phyloP scores from a whole-genome alignment of 2,329 filamentous ascomycete genomes.

The Stylonectria norvegica region DNA sequence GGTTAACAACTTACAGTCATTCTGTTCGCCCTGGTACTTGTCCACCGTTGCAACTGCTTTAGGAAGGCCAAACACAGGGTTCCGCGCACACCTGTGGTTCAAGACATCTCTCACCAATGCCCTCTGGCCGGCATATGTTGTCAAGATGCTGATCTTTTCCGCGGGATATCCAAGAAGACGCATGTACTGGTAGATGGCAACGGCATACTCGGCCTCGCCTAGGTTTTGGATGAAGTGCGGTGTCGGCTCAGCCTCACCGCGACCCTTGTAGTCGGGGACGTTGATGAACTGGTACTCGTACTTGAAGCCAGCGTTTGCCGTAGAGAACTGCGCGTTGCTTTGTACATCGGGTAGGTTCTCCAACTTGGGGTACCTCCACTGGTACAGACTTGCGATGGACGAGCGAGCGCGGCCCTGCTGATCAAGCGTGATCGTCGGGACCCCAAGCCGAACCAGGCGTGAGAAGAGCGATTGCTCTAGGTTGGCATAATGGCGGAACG shows the following conservation, averaged over 20 bases:
- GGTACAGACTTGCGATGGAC: constrained; percentile 83
- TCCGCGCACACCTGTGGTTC: constrained; percentile 75
- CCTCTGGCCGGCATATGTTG: constrained; percentile 89
- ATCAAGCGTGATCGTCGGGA: constrained; percentile 86
- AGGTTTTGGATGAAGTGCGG: constrained; percentile 96
- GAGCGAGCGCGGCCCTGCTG: constrained; percentile 89
- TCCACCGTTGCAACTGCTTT: constrained; percentile 91
- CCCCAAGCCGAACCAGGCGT: constrained; percentile 82
- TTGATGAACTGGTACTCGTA: constrained; percentile 97
- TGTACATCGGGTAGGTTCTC: constrained; percentile 75
- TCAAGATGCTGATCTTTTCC: constrained; percentile 77
- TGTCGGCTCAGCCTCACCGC: constrained; percentile 82
- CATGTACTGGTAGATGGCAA: constrained; percentile 97
- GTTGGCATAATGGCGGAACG: constrained; percentile 92
- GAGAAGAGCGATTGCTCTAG: constrained; percentile 95
- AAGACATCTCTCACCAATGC: constrained; percentile 87
- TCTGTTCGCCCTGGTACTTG: constrained; percentile 98
- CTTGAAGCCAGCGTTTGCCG: constrained; percentile 85
- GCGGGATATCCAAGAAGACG: constrained; percentile 89
- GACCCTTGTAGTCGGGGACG: constrained; percentile 87
- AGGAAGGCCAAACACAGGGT: constrained; percentile 82
- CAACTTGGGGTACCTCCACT: constrained; percentile 84
- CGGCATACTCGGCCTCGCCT: constrained; percentile 94
- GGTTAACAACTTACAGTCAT: constrained; percentile 72
- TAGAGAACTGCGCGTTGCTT: constrained; percentile 65